Percentiles rank a stretch among this genome's conserved stretches.
Conservation (phyloP, 805 yeast genomes). For the Starmerella potacharoeniae region DNA sequence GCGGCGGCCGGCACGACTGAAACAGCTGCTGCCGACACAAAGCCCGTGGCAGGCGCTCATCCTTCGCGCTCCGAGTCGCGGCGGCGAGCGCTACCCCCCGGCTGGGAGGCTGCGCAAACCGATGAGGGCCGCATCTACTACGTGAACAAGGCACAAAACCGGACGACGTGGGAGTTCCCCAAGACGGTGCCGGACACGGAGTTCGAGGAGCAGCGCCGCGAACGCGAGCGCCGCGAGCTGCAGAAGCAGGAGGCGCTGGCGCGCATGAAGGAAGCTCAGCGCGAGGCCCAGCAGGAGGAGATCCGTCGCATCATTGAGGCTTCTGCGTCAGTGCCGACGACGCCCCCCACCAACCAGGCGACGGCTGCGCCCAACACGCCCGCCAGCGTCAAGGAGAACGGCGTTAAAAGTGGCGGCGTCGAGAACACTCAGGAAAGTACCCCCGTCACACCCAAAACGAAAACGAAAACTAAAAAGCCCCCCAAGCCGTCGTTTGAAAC, state of each 20-base stretch:
- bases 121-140: constrained; percentile 39
- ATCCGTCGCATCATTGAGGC: constrained; percentile 25
- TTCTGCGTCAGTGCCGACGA: constrained; percentile 11
- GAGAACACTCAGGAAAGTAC: background rate
- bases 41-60: background rate
- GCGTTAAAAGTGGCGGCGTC: background rate
- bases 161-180: constrained; percentile 46
- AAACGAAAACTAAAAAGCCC: background rate
- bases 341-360: background rate
- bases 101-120: constrained; percentile 54
- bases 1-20: background rate
- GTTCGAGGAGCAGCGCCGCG: constrained; percentile 1
- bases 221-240: constrained; percentile 6
- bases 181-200: constrained; percentile 3
- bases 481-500: background rate
- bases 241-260: constrained; percentile 11
- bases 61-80: background rate
- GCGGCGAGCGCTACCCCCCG: constrained; percentile 37
- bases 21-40: constrained; percentile 12
- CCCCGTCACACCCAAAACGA: background rate
- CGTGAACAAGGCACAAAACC: constrained; percentile 39
- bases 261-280: constrained; percentile 9
- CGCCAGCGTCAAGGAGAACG: background rate
- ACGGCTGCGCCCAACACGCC: constrained; percentile 7
- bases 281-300: constrained; percentile 29